These are phyloP conservation scores for Endocalyx cinctus DNA, from an alignment of 2,329 filamentous ascomycete genomes.

Conservation along the genomic window DNA sequence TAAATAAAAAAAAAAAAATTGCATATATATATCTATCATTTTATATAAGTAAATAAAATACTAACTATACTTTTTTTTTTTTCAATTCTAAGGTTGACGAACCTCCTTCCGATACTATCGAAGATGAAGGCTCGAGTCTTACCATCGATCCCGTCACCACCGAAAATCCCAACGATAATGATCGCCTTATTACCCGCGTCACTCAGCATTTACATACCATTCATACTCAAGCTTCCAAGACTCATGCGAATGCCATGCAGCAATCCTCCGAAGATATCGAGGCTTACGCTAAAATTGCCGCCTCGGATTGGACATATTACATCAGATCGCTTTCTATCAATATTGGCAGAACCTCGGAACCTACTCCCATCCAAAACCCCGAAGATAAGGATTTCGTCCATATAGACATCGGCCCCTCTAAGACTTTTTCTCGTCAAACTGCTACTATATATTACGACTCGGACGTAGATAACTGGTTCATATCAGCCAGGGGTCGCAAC, in stretches of 20 bases:
- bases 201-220: constrained; percentile 45
- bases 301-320: constrained; percentile 80
- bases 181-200: constrained; percentile 52
- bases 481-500: constrained; percentile 86
- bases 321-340: constrained; percentile 70
- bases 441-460: constrained; percentile 70
- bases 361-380: constrained; percentile 37
- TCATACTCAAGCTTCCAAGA: constrained; percentile 54
- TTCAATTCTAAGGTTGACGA: constrained; percentile 32
- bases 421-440: constrained; percentile 74
- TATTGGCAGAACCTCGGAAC: constrained; percentile 67
- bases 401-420: constrained; percentile 83
- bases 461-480: constrained; percentile 70
- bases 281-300: constrained; percentile 79
- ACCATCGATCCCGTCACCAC: constrained; percentile 35
- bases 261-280: constrained; percentile 58
- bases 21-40: no score
- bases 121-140: constrained; percentile 40
- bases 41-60: no score
- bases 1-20: no score
- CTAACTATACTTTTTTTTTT: constrained; percentile 8
- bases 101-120: constrained; percentile 38
- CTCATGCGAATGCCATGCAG: constrained; percentile 61
- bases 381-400: constrained; percentile 58
- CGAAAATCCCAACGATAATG: constrained; percentile 42